Evolutionary conservation across 805 yeast genomes (phyloP).

Genomic region (Metschnikowia hibisci): DNA sequence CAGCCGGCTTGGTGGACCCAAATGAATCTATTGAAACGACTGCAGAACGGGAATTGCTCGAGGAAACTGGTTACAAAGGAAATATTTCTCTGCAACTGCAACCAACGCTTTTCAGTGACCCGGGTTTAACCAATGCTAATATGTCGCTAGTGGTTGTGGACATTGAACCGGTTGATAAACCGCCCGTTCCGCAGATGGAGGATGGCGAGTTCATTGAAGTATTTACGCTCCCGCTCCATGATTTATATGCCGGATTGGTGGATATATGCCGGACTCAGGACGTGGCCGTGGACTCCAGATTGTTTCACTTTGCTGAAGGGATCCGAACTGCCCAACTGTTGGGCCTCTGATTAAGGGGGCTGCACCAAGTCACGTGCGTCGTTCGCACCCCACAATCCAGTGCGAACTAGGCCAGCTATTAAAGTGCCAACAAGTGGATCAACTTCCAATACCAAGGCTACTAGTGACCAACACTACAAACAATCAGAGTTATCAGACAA

Average conservation of each 20-base stretch:
- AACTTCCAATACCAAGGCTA: no score
- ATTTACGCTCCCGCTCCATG: slow-evolving; percentile 63
- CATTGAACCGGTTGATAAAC: slow-evolving; percentile 65
- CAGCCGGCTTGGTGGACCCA: slow-evolving; percentile 92
- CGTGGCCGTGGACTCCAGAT: slow-evolving; percentile 78
- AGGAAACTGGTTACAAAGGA: slow-evolving; percentile 92
- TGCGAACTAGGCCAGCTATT: no score
- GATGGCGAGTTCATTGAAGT: slow-evolving; percentile 91
- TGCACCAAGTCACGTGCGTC: not conserved
- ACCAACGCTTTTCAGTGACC: slow-evolving; percentile 61
- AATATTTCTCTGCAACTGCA: slow-evolving; percentile 34
- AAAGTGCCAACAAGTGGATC: no score
- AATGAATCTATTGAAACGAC: slow-evolving; percentile 72
- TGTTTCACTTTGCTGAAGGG: slow-evolving; percentile 84
- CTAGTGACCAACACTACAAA: no score
- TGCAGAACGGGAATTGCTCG: slow-evolving; percentile 82
- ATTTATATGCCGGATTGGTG: slow-evolving; percentile 52
- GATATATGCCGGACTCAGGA: slow-evolving; percentile 55
- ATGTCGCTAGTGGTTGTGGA: slow-evolving; percentile 73
- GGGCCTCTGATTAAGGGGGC: not conserved
- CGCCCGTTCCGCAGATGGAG: slow-evolving; percentile 75
- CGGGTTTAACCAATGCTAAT: slow-evolving; percentile 86
- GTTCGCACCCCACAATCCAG: not conserved
- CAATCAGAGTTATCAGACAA: no score
- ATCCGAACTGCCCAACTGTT: slow-evolving; percentile 46